These are phyloP conservation scores for Trichoderma asperellum DNA, from an alignment of 2,329 filamentous ascomycete genomes.

Conservation along the genomic window DNA sequence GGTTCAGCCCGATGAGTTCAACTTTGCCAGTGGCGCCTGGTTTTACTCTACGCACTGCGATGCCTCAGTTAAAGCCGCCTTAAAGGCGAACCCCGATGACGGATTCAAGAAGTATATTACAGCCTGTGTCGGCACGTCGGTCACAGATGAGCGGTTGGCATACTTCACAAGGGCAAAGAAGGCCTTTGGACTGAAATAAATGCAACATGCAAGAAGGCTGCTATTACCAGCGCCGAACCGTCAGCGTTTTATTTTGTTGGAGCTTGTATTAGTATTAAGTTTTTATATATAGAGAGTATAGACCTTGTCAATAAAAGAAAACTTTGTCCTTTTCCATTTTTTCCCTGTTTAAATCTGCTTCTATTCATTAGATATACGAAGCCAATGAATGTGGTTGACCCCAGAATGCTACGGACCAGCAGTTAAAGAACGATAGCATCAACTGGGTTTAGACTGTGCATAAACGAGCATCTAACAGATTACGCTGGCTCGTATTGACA, in stretches of 20 bases:
- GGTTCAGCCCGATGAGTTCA: slow-evolving; percentile 53
- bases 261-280: neutral
- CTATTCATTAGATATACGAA: neutral
- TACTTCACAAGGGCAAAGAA: slow-evolving; percentile 53
- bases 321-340: neutral
- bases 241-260: neutral
- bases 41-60: slow-evolving; percentile 53
- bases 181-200: slow-evolving; percentile 47
- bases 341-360: neutral
- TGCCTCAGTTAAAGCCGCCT: slow-evolving; percentile 37
- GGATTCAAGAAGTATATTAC: slow-evolving; percentile 55
- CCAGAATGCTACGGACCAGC: neutral
- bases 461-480: slow-evolving; percentile 13
- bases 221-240: neutral
- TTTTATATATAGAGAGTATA: neutral
- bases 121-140: slow-evolving; percentile 49
- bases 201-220: neutral
- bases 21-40: slow-evolving; percentile 59
- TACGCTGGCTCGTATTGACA: slow-evolving; percentile 8
- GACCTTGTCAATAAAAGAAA: slow-evolving; percentile 4
- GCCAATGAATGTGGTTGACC: neutral
- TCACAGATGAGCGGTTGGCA: slow-evolving; percentile 41
- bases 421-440: neutral
- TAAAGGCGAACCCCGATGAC: slow-evolving; percentile 45
- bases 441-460: slow-evolving; percentile 17